A percentile compares a stretch with the other conserved stretches of the same genome.
phyloP scores from a whole-genome alignment of 192 early-diverging fungal genomes.

The Phycomyces blakesleeanus region DNA sequence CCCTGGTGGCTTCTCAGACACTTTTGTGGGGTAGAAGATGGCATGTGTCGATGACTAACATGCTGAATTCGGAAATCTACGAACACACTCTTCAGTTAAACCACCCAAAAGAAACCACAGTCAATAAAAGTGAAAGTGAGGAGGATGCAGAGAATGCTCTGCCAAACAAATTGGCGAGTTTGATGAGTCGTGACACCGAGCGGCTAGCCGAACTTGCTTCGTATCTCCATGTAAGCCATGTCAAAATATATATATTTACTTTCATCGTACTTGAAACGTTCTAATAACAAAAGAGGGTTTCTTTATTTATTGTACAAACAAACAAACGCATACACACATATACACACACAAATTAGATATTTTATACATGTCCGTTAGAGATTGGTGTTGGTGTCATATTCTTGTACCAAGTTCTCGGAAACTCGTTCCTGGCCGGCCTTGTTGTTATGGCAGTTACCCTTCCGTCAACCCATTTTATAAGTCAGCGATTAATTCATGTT shows the following conservation, averaged over 20 bases:
- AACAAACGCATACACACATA: too few species aligned
- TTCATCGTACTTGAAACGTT: too few species aligned
- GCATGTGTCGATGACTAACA: constrained; percentile 48
- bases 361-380: constrained; percentile 66
- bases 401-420: constrained; percentile 73
- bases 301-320: too few species aligned
- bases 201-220: constrained; percentile 55
- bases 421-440: constrained; percentile 74
- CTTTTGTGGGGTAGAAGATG: constrained; percentile 50
- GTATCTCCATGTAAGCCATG: constrained; percentile 48
- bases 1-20: constrained; percentile 33
- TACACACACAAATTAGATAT: too few species aligned
- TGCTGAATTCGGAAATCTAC: constrained; percentile 50
- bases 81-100: constrained; percentile 44
- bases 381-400: constrained; percentile 63
- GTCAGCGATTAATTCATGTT: constrained; percentile 47
- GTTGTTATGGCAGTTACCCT: constrained; percentile 61
- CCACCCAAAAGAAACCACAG: constrained; percentile 20
- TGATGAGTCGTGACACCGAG: constrained; percentile 73
- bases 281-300: too few species aligned
- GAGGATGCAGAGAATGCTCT: constrained; percentile 22
- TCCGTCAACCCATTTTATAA: constrained; percentile 56
- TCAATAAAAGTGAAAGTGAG: constrained; percentile 6
- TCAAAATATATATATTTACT: not conserved
- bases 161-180: constrained; percentile 54